Base-by-base conservation (phyloP, 306 rosid genomes). In the Citrullus amarus region DNA sequence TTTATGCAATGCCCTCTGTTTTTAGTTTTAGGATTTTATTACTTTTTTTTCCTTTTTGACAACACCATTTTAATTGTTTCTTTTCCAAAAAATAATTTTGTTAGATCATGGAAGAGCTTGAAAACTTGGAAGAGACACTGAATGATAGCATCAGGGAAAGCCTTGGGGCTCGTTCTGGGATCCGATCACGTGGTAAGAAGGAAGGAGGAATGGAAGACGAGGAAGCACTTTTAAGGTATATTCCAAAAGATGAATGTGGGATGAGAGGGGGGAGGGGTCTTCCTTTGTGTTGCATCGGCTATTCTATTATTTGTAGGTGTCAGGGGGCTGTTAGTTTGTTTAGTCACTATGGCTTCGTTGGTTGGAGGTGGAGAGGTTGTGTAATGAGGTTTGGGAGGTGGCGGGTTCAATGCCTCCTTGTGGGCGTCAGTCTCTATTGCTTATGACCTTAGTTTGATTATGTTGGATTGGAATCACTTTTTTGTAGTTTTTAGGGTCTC, bases 131-230 rank as follows among this genome's bases (percentile, higher is more conserved):
- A 79, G 98, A 95, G 86, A 95, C 98, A 9, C 82, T 95, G 81
- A 91, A 95, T 87, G 98, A 95, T 71, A 95, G 98, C 72, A 95
- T 95, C 74, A 86, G 79, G 82, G 98, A 95, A 88, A 95, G 98
- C 82, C 38, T 95, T 57, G 97, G 98, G 80, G 97, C 89, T 18
- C 95, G 96, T 55, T 34, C 82, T 28, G 96, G 97, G 46, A 89
- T 84, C 68, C 79, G 78, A 77, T 80, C 87, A 61, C 79, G 0
- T 79, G 92, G 96, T 58, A 95, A 88, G 86, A 94, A 89, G 86
- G 91, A 87, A 84, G 97, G 91, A 80, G 87, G 84, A 67, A 78
- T 65, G 56, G 97, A 90, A 58, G 95, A 95, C 2, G 95, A 92
- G 73, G 98, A 90, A 66, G 93, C 89, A 56, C 77, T 87, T 82